Evolutionary conservation across 148 eudicot genomes (phyloP).

Genomic region (Rhododendron kiyosumense): DNA sequence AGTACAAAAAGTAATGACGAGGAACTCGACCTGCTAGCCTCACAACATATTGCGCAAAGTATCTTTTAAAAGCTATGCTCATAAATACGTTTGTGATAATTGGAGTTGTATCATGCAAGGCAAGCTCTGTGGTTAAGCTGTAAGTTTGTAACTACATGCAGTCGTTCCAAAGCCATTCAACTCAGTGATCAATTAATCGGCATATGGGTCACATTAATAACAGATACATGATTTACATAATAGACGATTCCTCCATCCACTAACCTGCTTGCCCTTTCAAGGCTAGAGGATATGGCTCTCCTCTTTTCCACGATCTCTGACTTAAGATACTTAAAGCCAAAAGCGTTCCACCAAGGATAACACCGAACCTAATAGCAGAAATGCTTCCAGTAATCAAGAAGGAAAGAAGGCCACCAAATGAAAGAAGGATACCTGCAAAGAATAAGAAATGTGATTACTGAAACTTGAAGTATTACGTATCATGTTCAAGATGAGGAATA

Average conservation of each 20-base stretch:
- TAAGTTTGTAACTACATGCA: background rate
- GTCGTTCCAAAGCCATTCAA: background rate
- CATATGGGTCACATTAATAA: background rate
- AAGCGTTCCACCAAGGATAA: slow-evolving; percentile 87
- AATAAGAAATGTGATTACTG: slow-evolving; percentile 2
- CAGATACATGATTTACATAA: background rate
- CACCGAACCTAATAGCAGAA: slow-evolving; percentile 81
- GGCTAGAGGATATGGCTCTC: slow-evolving; percentile 42
- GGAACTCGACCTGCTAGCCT: background rate
- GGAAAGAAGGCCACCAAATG: slow-evolving; percentile 75
- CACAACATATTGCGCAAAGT: background rate
- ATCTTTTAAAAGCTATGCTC: background rate
- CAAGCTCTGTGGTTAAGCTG: background rate
- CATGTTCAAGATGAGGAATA: background rate
- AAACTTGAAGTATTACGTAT: background rate
- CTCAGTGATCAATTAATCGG: background rate
- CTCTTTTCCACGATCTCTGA: slow-evolving; percentile 75
- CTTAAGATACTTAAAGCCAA: slow-evolving; percentile 79
- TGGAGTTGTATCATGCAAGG: background rate
- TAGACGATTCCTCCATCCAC: slow-evolving; percentile 15
- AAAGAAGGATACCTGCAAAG: slow-evolving; percentile 67
- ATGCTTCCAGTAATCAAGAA: slow-evolving; percentile 84
- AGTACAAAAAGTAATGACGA: background rate
- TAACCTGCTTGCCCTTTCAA: slow-evolving; percentile 90
- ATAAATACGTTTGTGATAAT: background rate